These are phyloP conservation scores for Hymenoscyphus fraxineus DNA, from an alignment of 2,329 filamentous ascomycete species.

Conservation along the genomic window DNA sequence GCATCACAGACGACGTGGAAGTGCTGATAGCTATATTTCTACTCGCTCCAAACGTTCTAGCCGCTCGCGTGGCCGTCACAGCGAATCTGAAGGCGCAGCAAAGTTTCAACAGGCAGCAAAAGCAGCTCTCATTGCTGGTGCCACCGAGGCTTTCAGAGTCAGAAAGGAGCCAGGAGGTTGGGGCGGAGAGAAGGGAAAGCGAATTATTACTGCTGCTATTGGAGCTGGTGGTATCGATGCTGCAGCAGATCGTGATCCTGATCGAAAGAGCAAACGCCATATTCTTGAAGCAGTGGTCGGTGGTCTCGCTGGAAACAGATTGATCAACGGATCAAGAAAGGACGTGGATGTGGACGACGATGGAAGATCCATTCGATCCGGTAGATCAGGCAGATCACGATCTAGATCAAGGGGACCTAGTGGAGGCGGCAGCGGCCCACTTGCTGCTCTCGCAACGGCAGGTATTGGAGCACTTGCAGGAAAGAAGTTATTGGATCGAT, in stretches of 20 bases:
- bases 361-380: conserved; percentile 53
- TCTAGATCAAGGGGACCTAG: conserved; percentile 45
- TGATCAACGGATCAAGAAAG: conserved; percentile 75
- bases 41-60: conserved; percentile 46
- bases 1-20: conserved; percentile 39
- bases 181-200: conserved; percentile 88
- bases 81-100: conserved; percentile 47
- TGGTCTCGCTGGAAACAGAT: conserved; percentile 78
- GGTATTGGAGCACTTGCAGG: conserved; percentile 57
- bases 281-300: conserved; percentile 84
- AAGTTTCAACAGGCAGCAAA: conserved; percentile 84
- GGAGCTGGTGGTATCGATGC: conserved; percentile 85
- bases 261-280: conserved; percentile 75
- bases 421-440: conserved; percentile 43
- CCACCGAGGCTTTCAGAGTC: conserved; percentile 85
- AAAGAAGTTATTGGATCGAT: conserved; percentile 54
- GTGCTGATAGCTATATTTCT: conserved; percentile 40
- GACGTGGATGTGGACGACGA: conserved; percentile 50
- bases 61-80: conserved; percentile 50
- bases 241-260: conserved; percentile 61
- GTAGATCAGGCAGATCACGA: conserved; percentile 62
- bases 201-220: conserved; percentile 80
- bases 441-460: conserved; percentile 61
- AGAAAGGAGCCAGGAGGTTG: conserved; percentile 85
- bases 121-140: conserved; percentile 84